Conservation (phyloP, 352 stramenopile genomes). For the Phytophthora vignae region DNA sequence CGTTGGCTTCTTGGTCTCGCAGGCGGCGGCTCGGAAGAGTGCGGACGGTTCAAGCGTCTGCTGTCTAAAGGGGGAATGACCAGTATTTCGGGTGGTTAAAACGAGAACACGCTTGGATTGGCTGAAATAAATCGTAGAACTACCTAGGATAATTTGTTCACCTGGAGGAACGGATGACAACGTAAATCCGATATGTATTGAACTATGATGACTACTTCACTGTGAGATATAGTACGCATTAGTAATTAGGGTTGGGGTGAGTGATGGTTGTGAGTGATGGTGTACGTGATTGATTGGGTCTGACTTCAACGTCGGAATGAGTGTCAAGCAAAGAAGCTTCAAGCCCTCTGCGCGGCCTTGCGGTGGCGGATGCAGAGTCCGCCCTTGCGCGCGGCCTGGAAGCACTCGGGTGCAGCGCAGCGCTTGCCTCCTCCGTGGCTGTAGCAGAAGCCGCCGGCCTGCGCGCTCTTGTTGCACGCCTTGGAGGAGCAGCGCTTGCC, state of each 20-base stretch:
- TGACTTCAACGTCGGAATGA: constrained; percentile 23
- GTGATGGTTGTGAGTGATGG: constrained; percentile 37
- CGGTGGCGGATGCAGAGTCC: constrained; percentile 85
- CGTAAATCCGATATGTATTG: background rate
- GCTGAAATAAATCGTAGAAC: constrained; percentile 9
- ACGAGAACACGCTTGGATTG: background rate
- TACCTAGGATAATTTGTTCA: no score
- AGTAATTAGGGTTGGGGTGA: background rate
- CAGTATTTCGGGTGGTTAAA: background rate
- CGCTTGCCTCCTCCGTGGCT: constrained; percentile 83
- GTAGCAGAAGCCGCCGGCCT: constrained; percentile 83
- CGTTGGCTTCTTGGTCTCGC: constrained; percentile 30
- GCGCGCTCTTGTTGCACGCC: constrained; percentile 71
- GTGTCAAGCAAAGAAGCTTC: constrained; percentile 9
- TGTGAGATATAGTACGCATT: constrained; percentile 12
- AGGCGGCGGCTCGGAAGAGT: constrained; percentile 17
- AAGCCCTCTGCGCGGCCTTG: constrained; percentile 34
- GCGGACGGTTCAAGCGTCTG: background rate
- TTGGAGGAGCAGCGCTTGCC: constrained; percentile 69
- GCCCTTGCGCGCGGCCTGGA: constrained; percentile 78
- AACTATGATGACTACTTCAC: background rate
- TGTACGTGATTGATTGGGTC: constrained; percentile 17
- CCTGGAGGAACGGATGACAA: background rate
- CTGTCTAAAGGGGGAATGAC: constrained; percentile 28
- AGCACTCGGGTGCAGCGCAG: constrained; percentile 73